Base-by-base conservation (phyloP, 257 asterid genomes). In the Knoxia roxburghii region DNA sequence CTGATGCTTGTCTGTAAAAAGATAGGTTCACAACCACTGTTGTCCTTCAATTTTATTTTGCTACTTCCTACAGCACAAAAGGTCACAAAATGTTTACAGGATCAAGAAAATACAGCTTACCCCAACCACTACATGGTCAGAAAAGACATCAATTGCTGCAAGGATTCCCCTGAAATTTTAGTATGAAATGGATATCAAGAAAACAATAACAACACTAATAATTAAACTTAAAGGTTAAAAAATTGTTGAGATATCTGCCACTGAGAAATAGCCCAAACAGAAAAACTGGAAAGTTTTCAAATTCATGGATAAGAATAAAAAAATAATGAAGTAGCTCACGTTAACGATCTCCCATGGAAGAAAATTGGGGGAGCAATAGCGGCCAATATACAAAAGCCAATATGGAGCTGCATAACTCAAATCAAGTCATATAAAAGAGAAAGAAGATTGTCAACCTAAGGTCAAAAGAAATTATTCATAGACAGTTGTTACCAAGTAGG, bases 341-440 rank as follows among this genome's bases (percentile, higher is more conserved):
- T 87, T 24, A 94, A 67, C 35, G 99, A 94, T 79, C 78, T 74
- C 77, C 99, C 99, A 32, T 79, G 91, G 68, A 90, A 94, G 68
- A 90, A 82, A 5, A 94, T 82, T 68, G 99, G 99, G 68, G 99
- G 99, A 30, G 97, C 99, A 76, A 94, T 89, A 65, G 99, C 96
- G 51, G 99, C 99, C 76, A 90, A 53, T 76, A 94, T 86, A 89
- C 99, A 94, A 71, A 94, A 94, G 27, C 81, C 95, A 65, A 94
- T 88, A 69, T 94, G 99, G 55, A 94, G 69, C 99, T 94, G 95
- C 91, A 83, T 43, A 32, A 61, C 45, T 66, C 46, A 69, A 67
- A 68, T 65, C 51, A 64, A 52, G 60, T 64, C 73, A 75, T 46
- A 50, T 51, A n/a, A 32, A 60, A 13, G 62, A 65, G 32, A 52